Evolutionary conservation across 768 basidiomycete genomes (phyloP), one percentile per base, ranked within the genome.

Genomic region (Mycena floridula): DNA sequence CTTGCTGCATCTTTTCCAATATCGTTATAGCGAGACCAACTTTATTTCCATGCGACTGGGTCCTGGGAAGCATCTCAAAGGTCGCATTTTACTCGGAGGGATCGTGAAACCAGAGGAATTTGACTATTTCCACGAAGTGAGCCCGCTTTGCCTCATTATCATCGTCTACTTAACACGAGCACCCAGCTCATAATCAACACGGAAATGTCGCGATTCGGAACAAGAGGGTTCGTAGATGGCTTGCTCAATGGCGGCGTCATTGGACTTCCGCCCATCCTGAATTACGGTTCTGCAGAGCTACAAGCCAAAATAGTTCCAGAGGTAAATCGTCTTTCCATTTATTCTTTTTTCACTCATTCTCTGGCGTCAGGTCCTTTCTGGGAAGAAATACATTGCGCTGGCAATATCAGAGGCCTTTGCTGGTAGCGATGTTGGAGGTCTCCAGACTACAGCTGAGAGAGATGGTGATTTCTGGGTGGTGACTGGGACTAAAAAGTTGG

Each of bases 341-440:
- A 13, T 36, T 40, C 4, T 25, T n/a, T 13, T 25, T 18, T 39
- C 28, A 12, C 15, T 15, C 22, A n/a, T 32, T 3, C 21, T 18
- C 13, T 6, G 27, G 15, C 7, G 40, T 3, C 32, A 74, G 70
- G 62, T 58, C 8, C 69, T 88, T 12, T 65, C 72, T 3, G 89
- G 87, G 7, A 87, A 83, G 63, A 90, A 92, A 63, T 89, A 80
- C 54, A 84, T 96, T 50, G 85, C 83, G 7, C 70, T 98, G 25
- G 95, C 95, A 7, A 90, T 98, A 56, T 85, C 82, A 37, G 95
- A 98, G 65, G 90, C 94, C 0, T 95, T 94, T 52, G 94, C 92
- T 2, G 89, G 89, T 15, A 88, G 85, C 53, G 89, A 92, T 52
- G 89, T 92, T 2, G 64, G 78, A 40, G 91, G 93, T 3, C 55